Evolutionary conservation across 768 basidiomycete species (phyloP), one percentile per base, ranked within the genome.

Genomic region (Lactifluus rugatus): DNA sequence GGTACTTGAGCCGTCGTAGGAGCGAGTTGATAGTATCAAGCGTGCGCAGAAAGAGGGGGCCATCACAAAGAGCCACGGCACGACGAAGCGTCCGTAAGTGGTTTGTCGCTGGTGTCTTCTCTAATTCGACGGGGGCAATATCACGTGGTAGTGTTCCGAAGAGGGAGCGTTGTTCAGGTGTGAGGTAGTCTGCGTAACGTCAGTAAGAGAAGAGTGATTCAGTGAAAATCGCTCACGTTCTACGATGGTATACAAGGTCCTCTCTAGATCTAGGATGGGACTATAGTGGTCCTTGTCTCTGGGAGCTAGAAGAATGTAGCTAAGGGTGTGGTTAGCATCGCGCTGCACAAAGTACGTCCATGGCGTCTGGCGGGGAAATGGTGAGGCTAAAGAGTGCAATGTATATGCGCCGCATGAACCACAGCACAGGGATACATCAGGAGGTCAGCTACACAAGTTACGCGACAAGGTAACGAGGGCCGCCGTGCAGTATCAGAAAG

Each of bases 201-300:
- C 37, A 59, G 36, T 31, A 19, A 31, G 16, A 19, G 1, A 28
- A 23, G 26, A 21, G 1, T 8, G 14, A 32, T 42, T 17, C 14
- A 19, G 11, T 49, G 6, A 2, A 3, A 14, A 34, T 51, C 26
- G 34, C 46, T 32, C n/a, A 67, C 80, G 78, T 71, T 87, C 80
- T 58, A 90, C 71, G 47, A 92, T 89, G 49, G 82, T 82, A 68
- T 83, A 77, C 28, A 93, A 70, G 11, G 84, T 78, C 59, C 78
- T 76, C 72, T 89, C 85, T 34, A 93, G 73, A 66, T 87, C 87
- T 76, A 85, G 78, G 56, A 93, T 84, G 14, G 90, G 90, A 67
- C 88, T 86, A 70, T 91, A 93, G 63, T 91, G 87, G 64, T 93
- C 89, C 64, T 82, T 82, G 74, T 93, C 89, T 66, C 83, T 88